These are phyloP conservation scores for Cystoderma amianthinum DNA, from an alignment of 768 basidiomycete species.

Conservation along the genomic window DNA sequence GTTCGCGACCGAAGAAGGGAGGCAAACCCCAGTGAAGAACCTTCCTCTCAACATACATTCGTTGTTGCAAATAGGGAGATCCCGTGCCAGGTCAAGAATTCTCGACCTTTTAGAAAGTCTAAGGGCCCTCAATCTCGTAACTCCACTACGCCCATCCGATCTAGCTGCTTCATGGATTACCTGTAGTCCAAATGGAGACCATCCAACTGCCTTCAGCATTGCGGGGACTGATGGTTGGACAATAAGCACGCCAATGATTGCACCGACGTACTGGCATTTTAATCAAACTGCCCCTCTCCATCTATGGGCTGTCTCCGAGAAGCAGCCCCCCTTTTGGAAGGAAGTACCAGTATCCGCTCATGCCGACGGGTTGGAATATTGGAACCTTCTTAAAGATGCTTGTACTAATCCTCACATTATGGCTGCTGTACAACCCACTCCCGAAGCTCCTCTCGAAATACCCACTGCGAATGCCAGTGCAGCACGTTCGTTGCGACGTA, in stretches of 20 bases:
- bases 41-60: conserved; percentile 44
- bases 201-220: conserved; percentile 41
- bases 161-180: conserved; percentile 34
- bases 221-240: conserved; percentile 36
- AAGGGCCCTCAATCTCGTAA: conserved; percentile 46
- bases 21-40: conserved; percentile 41
- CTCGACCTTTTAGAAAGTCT: conserved; percentile 58
- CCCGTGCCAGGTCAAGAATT: conserved; percentile 52
- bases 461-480: conserved; percentile 19
- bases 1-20: conserved; percentile 40
- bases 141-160: conserved; percentile 45
- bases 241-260: conserved; percentile 31
- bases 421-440: conserved; percentile 9
- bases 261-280: conserved; percentile 63
- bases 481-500: conserved; percentile 48
- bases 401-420: conserved; percentile 28
- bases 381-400: conserved; percentile 47
- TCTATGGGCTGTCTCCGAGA: conserved; percentile 50
- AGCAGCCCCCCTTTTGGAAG: conserved; percentile 48
- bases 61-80: conserved; percentile 50
- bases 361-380: conserved; percentile 40
- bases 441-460: conserved; percentile 14
- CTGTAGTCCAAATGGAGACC: conserved; percentile 33
- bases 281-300: conserved; percentile 47
- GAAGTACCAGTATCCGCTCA: conserved; percentile 31